phyloP scores from a whole-genome alignment of 306 rosid genomes.

The Prunus mira region DNA sequence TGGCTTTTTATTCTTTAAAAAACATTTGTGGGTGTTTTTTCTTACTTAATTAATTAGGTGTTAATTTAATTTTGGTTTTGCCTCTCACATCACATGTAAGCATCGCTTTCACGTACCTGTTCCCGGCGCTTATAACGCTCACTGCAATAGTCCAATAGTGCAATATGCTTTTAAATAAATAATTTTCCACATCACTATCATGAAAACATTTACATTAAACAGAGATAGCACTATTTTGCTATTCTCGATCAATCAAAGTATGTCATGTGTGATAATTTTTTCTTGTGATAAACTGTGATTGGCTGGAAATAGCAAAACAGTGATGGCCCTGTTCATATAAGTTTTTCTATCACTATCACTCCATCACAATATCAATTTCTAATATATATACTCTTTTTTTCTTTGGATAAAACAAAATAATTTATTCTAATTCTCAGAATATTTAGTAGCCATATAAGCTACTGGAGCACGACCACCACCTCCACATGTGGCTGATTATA shows the following conservation, averaged over 20 bases:
- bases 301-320: accelerated
- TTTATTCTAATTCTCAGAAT: background rate
- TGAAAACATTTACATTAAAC: accelerated
- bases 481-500: conserved; percentile 36
- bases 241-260: accelerated
- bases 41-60: background rate
- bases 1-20: background rate
- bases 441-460: too few relatives aligned
- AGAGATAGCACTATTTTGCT: accelerated
- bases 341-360: conserved; percentile 2
- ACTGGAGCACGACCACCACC: too few relatives aligned
- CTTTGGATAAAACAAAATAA: background rate
- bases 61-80: background rate
- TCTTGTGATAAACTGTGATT: too few relatives aligned
- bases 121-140: conserved; percentile 50
- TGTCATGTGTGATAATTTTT: too few relatives aligned
- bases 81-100: conserved; percentile 38
- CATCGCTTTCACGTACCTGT: conserved; percentile 39
- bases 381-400: background rate
- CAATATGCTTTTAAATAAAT: too few relatives aligned
- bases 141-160: background rate
- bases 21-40: conserved; percentile 2
- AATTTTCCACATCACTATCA: background rate
- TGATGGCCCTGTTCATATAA: too few relatives aligned
- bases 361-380: conserved; percentile 1